Conservation (phyloP, 768 basidiomycete species). For the Termitomyces sp. region DNA sequence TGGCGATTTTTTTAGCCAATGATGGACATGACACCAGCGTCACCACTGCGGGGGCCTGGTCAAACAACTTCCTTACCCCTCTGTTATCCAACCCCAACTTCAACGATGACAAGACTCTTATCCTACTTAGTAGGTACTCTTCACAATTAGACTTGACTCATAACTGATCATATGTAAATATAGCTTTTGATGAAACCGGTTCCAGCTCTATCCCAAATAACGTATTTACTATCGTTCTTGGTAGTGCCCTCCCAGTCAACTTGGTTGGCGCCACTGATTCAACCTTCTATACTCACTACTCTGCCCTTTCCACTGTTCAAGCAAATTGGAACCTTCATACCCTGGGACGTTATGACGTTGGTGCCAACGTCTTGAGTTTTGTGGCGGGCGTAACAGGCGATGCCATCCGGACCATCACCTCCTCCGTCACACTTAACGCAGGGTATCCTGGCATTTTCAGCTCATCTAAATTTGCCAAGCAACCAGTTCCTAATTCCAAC, state of each 20-base stretch:
- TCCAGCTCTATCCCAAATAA: slow-evolving; percentile 37
- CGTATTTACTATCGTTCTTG: slow-evolving; percentile 37
- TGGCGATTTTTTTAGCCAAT: slow-evolving; percentile 25
- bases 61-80: slow-evolving; percentile 45
- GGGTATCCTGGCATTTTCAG: slow-evolving; percentile 24
- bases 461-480: slow-evolving; percentile 2
- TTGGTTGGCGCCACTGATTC: slow-evolving; percentile 41
- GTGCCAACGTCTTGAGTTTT: slow-evolving; percentile 46
- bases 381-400: slow-evolving; percentile 44
- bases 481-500: slow-evolving; percentile 20
- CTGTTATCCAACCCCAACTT: slow-evolving; percentile 45
- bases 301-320: slow-evolving; percentile 49
- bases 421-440: slow-evolving; percentile 14
- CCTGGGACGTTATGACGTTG: slow-evolving; percentile 38
- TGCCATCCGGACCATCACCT: slow-evolving; percentile 17
- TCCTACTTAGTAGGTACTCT: slow-evolving; percentile 35
- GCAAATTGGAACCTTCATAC: slow-evolving; percentile 59
- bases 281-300: slow-evolving; percentile 61
- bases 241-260: slow-evolving; percentile 36
- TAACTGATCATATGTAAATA: not conserved
- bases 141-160: not conserved
- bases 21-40: slow-evolving; percentile 62
- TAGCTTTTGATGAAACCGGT: slow-evolving; percentile 53
- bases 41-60: slow-evolving; percentile 39
- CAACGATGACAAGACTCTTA: slow-evolving; percentile 50